Evolutionary conservation across 441 rosid genomes (phyloP), one percentile per base, ranked within the genome.

Genomic region (Populus hybrid): DNA sequence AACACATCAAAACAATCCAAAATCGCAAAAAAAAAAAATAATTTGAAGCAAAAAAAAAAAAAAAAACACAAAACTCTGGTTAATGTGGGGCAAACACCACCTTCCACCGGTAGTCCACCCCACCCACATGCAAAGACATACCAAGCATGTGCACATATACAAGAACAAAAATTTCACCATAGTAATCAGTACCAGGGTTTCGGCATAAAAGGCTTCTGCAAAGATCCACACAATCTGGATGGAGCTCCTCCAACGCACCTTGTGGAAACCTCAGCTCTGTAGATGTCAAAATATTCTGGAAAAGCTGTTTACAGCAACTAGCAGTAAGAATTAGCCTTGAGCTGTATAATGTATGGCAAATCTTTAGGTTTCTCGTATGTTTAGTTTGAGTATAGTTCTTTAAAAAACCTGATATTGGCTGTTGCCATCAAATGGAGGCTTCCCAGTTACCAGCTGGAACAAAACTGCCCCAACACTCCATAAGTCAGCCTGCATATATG

Each of bases 401-500:
- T 70, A 68, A 46, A 24, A 30, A 35, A 91, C 98, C 94, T 93
- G 95, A 66, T 84, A 80, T 72, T 89, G 95, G 82, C 72, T 93
- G 76, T 81, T 87, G 77, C 98, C 98, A 67, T 87, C 80, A 85
- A 90, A 93, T 14, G 97, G 98, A 69, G 92, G 95, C 79, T 84
- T 90, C 70, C 98, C 98, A n/a, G 90, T 90, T 82, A 93, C 91
- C 85, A 93, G 84, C 84, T 93, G 97, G 81, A 89, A 91, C 81
- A 93, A 84, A 77, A 93, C 89, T 50, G 94, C 97, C 68, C 98
- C 98, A 21, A 93, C 98, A 84, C 98, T 93, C 98, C 98, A 93
- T 79, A 93, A 83, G 78, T 93, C 97, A 85, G 97, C 97, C 97
- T 93, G 86, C 84, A 82, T 36, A 81, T 50, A 77, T 53, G 64